Evolutionary conservation across 164 flowering plant species (phyloP).

Genomic region (Dillenia turbinata): DNA sequence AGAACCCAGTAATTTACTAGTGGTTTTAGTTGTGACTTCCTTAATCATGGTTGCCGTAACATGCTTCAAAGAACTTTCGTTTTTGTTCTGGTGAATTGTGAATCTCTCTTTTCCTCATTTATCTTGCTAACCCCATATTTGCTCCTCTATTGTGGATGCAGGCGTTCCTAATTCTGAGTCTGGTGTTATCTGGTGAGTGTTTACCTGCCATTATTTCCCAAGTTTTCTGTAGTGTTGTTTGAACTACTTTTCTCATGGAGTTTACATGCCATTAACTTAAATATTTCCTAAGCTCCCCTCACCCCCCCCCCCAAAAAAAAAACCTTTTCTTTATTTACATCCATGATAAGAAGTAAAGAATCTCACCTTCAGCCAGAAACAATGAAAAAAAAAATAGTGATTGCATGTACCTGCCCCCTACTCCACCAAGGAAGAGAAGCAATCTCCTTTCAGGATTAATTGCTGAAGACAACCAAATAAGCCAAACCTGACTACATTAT

Average conservation of each 20-base stretch:
- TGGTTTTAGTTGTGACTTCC: background rate
- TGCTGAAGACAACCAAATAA: no score
- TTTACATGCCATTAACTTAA: no score
- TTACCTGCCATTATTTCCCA: no score
- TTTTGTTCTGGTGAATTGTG: background rate
- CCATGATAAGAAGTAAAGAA: no score
- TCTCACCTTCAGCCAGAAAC: no score
- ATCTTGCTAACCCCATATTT: background rate
- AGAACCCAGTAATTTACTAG: background rate
- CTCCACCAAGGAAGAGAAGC: background rate
- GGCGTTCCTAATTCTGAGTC: slow-evolving; percentile 40
- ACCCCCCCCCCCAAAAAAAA: no score
- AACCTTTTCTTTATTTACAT: no score
- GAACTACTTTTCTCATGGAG: no score
- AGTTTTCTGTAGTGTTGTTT: background rate
- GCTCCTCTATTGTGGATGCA: slow-evolving; percentile 23
- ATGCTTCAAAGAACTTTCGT: background rate
- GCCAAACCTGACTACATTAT: no score
- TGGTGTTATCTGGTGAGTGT: slow-evolving; percentile 52
- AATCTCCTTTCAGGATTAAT: no score
- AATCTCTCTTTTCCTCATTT: background rate
- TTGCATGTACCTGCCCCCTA: background rate
- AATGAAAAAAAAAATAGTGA: background rate
- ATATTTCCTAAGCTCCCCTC: no score
- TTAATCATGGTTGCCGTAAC: background rate